These are phyloP conservation scores for Viridothelium virens DNA, from an alignment of 495 filamentous ascomycete genomes.

Conservation along the genomic window DNA sequence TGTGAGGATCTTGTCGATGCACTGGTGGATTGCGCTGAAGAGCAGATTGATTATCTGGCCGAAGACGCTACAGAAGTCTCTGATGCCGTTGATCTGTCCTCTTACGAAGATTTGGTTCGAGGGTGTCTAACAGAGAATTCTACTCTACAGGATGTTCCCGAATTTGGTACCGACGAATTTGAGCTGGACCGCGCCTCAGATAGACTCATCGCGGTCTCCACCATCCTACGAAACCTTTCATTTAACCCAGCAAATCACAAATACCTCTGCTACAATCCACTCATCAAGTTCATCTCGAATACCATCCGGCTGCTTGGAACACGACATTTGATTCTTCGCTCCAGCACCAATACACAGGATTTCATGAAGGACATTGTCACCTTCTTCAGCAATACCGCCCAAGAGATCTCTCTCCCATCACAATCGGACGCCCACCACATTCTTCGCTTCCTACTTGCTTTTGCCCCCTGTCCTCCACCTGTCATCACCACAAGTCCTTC, in stretches of 20 bases:
- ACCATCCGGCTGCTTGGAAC: constrained; percentile 84
- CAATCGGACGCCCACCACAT: constrained; percentile 83
- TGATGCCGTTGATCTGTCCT: constrained; percentile 66
- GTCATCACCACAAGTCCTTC: constrained; percentile 30
- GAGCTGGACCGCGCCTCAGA: constrained; percentile 81
- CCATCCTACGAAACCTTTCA: constrained; percentile 86
- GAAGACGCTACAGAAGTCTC: constrained; percentile 76
- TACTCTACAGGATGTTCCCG: constrained; percentile 56
- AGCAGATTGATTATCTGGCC: constrained; percentile 69
- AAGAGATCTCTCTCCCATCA: constrained; percentile 70
- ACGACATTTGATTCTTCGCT: constrained; percentile 75
- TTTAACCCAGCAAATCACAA: constrained; percentile 70
- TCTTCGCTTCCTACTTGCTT: constrained; percentile 82
- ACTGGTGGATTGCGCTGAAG: constrained; percentile 82
- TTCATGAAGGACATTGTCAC: constrained; percentile 94
- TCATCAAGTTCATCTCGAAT: constrained; percentile 71
- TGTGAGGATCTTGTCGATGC: constrained; percentile 87
- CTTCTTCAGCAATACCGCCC: constrained; percentile 77
- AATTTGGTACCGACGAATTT: constrained; percentile 71
- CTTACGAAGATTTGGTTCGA: constrained; percentile 82
- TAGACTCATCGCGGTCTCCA: constrained; percentile 80
- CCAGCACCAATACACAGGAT: constrained; percentile 73
- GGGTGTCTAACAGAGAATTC: constrained; percentile 64
- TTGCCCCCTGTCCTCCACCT: constrained; percentile 66
- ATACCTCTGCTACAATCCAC: constrained; percentile 60